Evolutionary conservation across 306 rosid species (phyloP), one percentile per base, ranked within the genome.

Genomic region (Cucumis cinereus): DNA sequence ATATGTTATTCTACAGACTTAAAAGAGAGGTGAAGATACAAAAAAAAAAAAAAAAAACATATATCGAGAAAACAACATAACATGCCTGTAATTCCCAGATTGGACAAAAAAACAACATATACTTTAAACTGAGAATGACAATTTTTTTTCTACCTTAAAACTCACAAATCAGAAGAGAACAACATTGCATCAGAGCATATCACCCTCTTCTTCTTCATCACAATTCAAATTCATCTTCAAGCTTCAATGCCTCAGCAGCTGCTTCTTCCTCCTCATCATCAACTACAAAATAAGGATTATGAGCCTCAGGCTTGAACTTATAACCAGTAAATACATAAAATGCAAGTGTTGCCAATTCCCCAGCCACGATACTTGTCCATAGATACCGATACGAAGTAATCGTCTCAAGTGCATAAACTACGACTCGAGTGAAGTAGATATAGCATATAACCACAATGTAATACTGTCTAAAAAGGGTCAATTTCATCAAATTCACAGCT

Each of bases 231-330:
- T 93, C 98, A 78, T 91, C 98, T 74, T 93, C 97, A 64, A 91
- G 92, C 93, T 93, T 93, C 85, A 93, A 80, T 14, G 90, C 89
- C 86, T 93, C 98, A 0, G 90, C 96, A 0, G 98, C 98, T 41
- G 98, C 98, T 83, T 93, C 97, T 81, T 93, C 98, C 84, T 93
- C 98, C 73, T 93, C 98, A 55, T 93, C 98, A 68, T 91, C 97
- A 26, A 93, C 87, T 63, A 91, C 96, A 66, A 93, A 91, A 77
- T 93, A 93, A 0, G 97, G 98, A 74, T 93, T 93, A 80, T 93
- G 98, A 7, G 90, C 93, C 86, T 93, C 98, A 0, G 98, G 98
- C 90, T 82, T 93, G 83, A 93, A 93, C 89, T 90, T 93, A 79
- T 85, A 91, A 19, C 97, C 98, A 0, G 98, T 91, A 58, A 93